Conservation (phyloP, 768 basidiomycete genomes). For the Chalciporus sphaerocephalus region DNA sequence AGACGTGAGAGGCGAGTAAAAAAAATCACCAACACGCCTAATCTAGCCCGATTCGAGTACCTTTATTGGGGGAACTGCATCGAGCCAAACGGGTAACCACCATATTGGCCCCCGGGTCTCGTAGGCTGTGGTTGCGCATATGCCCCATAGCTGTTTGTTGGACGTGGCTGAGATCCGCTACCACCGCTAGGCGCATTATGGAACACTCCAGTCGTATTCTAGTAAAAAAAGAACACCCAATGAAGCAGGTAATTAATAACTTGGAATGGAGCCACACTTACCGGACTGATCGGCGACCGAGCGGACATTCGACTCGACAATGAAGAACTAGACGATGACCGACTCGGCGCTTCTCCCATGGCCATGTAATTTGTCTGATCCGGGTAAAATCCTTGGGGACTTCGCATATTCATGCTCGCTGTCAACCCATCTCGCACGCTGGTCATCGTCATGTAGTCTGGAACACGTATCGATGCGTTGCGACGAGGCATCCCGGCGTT, state of each 20-base stretch:
- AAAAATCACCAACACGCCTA: not conserved
- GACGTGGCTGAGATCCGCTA: slow-evolving; percentile 18
- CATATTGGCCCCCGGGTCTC: slow-evolving; percentile 22
- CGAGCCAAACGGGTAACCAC: slow-evolving; percentile 18
- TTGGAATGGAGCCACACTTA: slow-evolving; percentile 7
- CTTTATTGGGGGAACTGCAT: slow-evolving; percentile 24
- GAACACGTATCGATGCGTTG: slow-evolving; percentile 23
- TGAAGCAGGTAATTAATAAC: slow-evolving; percentile 1
- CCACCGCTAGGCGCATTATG: slow-evolving; percentile 12
- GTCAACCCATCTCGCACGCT: slow-evolving; percentile 27
- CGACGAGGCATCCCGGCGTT: slow-evolving; percentile 10
- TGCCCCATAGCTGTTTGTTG: slow-evolving; percentile 8
- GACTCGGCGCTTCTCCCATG: slow-evolving; percentile 24
- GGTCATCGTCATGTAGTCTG: slow-evolving; percentile 34
- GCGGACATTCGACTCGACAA: slow-evolving; percentile 32
- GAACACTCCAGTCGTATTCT: slow-evolving; percentile 26
- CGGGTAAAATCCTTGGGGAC: slow-evolving; percentile 19
- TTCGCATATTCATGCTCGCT: slow-evolving; percentile 19
- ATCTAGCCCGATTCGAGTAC: not conserved
- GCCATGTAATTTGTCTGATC: slow-evolving; percentile 23
- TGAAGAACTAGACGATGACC: slow-evolving; percentile 32
- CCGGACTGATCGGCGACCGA: slow-evolving; percentile 27
- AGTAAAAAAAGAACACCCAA: not conserved
- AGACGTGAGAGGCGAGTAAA: not conserved
- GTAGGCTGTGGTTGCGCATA: slow-evolving; percentile 26